Evolutionary conservation across 139 green algal species (phyloP).

Genomic region (Asterochloris sp.): DNA sequence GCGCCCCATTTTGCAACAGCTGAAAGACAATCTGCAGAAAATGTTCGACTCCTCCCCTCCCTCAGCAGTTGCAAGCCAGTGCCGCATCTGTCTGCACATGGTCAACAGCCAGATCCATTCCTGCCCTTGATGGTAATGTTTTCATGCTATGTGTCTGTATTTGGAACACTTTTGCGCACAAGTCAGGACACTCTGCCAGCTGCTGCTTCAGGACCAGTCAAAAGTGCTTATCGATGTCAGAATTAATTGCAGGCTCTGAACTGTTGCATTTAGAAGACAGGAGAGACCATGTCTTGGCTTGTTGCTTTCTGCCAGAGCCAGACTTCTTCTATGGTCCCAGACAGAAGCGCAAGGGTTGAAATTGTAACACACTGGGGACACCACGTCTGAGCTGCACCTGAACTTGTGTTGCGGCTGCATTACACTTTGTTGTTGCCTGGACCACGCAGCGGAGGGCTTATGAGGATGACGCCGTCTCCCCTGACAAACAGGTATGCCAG

Average conservation of each 20-base stretch:
- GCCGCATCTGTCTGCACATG: constrained; percentile 9
- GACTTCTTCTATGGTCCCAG: too few species aligned
- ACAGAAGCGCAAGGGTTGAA: too few species aligned
- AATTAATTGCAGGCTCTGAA: background rate
- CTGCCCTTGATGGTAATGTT: background rate
- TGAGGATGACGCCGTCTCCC: constrained; percentile 92
- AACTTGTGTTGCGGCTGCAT: too few species aligned
- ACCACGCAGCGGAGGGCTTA: constrained; percentile 83
- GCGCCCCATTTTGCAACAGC: background rate
- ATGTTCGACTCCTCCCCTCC: background rate
- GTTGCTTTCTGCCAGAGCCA: too few species aligned
- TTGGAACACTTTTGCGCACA: background rate
- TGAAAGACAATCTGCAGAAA: constrained; percentile 1
- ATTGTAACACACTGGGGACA: too few species aligned
- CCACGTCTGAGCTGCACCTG: too few species aligned
- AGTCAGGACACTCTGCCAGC: background rate
- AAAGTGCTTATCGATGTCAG: background rate
- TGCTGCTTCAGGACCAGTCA: background rate
- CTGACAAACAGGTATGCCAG: constrained; percentile 94
- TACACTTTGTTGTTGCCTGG: too few species aligned
- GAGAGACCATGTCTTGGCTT: background rate
- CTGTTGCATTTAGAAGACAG: background rate
- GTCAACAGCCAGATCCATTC: constrained; percentile 1
- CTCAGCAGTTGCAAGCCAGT: constrained; percentile 4
- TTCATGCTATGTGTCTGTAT: background rate